Base-by-base conservation (phyloP, 108 stramenopile genomes). In the Schizochytrium sp. region DNA sequence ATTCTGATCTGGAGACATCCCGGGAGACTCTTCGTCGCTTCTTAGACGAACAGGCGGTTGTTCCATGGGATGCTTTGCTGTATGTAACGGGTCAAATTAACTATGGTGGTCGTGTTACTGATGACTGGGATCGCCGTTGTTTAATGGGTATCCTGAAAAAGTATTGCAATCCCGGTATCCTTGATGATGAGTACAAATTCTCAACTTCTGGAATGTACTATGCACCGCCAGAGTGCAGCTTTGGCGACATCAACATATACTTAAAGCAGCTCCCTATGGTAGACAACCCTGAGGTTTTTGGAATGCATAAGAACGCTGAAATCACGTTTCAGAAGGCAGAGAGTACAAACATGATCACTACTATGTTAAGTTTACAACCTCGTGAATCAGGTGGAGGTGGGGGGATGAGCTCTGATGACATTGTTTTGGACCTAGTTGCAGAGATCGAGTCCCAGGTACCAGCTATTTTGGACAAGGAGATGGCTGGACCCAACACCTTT, bases 291-390 rank as follows among this genome's bases (percentile, higher is more conserved):
- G 95, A 94, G 91, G 90, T 94, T 19, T 95, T 95, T 87, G 95
- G 95, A 40, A 95, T 95, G 95, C 95, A 95, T 91, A 91, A 94
- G 72, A 95, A 95, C 69, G 95, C 95, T 17, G 94, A 95, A 73
- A 93, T 94, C 15, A 94, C 94, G n/a, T 95, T 94, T 88, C 94
- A 95, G 87, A 59, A 72, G 61, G 89, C 90, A 57, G 94, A 95
- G 61, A 91, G 88, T 8, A 46, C 91, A 49, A 57, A 57, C 13
- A 61, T 95, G 46, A 92, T 95, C 89, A 28, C 46, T n/a, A 90
- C 93, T 38, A 57, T 93, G 13, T 17, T 95, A 38, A 53, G 55
- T 53, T 89, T 95, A 8, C 94, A 95, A 90, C 94, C 94, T 3
- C 91, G 94, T 13, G 91, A 92, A 64, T 28, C 40, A 12, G 72